Evolutionary conservation across 345 rosid genomes (phyloP), one percentile per base, ranked within the genome.

Genomic region (Ceriops zippeliana): DNA sequence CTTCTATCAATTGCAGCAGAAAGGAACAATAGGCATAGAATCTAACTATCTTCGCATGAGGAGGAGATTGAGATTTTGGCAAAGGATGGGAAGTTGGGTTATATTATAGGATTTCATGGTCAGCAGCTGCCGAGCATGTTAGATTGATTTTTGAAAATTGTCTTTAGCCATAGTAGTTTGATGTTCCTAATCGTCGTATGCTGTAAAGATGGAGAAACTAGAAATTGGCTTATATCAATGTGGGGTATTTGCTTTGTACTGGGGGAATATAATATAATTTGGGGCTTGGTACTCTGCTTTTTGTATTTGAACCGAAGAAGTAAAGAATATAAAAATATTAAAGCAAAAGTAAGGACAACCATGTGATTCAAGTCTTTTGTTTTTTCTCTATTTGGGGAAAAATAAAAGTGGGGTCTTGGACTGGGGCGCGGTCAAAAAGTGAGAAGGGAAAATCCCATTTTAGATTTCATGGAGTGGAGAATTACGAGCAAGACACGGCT

Each of bases 1-100:
- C 99, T 95, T 28, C 88, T 95, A 58, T 65, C 88, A 34, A 68
- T 90, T 56, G 87, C 87, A 53, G 84, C 88, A 1, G 96, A 91
- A 54, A 85, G 58, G 85, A 79, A 65, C 78, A 73, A 56, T 61
- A 81, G 88, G 76, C 87, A 83, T 66, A 82, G 26, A 56, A 10
- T 56, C 5, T 56, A 24, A 56, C 30, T 22, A 10, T 56, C 30
- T 22, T 54, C 59, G 20, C 15, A 10, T 8, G 58, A 11, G 3
- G 47, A 13, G 16, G 1, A 30, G 31, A 30, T 1, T 8, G 13
- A 37, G 32, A 31, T 31, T 31, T 42, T 9, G 46, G 42, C 13
- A 37, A 37, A 37, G 9, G 26, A 37, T 8, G 42, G 16, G 47
- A 42, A 42, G 47, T 11, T 42, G 49, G 49, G 19, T 42, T 38